A percentile compares a stretch with the other conserved stretches of the same genome.
Evolutionary conservation across 2,329 filamentous ascomycete species (phyloP).

Genomic region (Domatiomyces globalis): DNA sequence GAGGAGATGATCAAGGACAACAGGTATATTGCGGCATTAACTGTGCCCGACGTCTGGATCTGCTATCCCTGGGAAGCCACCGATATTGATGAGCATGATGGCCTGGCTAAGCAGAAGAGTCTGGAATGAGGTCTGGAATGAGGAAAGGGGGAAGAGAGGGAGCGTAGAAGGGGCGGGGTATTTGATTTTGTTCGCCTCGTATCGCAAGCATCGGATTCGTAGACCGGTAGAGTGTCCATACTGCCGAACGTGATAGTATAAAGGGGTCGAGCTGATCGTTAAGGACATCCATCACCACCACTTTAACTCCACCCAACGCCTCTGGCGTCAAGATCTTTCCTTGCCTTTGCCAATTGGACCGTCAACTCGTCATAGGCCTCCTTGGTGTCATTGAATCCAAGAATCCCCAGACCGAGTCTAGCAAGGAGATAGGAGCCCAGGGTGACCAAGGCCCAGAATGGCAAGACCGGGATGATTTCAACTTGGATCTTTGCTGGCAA

Average conservation of each 20-base stretch:
- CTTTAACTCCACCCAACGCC: neutral
- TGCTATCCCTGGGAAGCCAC: conserved; percentile 97
- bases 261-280: neutral
- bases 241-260: neutral
- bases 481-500: conserved; percentile 17
- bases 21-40: conserved; percentile 73
- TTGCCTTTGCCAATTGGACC: conserved; percentile 51
- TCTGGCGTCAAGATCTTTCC: conserved; percentile 28
- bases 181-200: neutral
- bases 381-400: conserved; percentile 94
- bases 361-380: conserved; percentile 81
- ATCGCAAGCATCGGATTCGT: neutral
- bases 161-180: neutral
- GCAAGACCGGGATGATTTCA: conserved; percentile 78
- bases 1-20: conserved; percentile 54
- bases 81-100: conserved; percentile 87
- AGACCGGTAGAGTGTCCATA: neutral
- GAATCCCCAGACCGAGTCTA: conserved; percentile 79
- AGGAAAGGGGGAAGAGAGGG: conserved; percentile 2
- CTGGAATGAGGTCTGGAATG: conserved; percentile 4
- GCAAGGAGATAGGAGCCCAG: conserved; percentile 87
- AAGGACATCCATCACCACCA: neutral
- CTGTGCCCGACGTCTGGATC: conserved; percentile 91
- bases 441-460: conserved; percentile 80
- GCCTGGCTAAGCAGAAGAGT: conserved; percentile 41